Conservation (phyloP, 2,329 filamentous ascomycete genomes). For the Diaporthe velutina region DNA sequence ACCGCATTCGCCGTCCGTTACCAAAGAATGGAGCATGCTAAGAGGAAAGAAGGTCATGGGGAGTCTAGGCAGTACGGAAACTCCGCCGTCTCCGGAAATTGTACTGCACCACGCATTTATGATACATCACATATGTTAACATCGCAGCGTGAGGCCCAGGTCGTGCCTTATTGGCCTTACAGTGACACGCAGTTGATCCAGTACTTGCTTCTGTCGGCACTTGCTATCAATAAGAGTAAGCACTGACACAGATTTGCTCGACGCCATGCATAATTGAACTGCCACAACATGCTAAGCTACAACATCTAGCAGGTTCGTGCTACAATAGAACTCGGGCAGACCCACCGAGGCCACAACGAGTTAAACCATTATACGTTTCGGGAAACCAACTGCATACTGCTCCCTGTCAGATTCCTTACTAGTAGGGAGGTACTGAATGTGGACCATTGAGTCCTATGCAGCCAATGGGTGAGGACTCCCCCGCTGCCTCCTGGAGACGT, state of each 20-base stretch:
- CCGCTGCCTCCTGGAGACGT: not conserved
- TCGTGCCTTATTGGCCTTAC: not conserved
- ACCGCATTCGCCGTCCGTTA: not conserved
- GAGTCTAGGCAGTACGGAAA: not conserved
- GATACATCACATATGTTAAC: slow-evolving; percentile 3
- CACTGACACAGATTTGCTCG: not conserved
- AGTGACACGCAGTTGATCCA: not conserved
- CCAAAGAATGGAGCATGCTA: not conserved
- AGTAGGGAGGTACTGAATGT: slow-evolving; percentile 11
- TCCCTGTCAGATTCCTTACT: not conserved
- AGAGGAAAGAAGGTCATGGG: not conserved
- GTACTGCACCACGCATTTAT: not conserved
- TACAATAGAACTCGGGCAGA: not conserved
- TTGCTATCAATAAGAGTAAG: slow-evolving; percentile 2
- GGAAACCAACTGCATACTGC: not conserved
- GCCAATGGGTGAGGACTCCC: not conserved
- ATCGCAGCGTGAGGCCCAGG: not conserved
- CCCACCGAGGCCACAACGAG: not conserved
- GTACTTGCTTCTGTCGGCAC: slow-evolving; percentile 1
- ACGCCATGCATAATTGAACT: not conserved
- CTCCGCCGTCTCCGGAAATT: slow-evolving; percentile 16
- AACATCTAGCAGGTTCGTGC: not conserved
- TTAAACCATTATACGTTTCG: not conserved
- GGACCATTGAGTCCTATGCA: not conserved
- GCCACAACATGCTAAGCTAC: not conserved